Evolutionary conservation across 2,329 filamentous ascomycete genomes (phyloP).

Genomic region (Daldinia eschscholtzii): DNA sequence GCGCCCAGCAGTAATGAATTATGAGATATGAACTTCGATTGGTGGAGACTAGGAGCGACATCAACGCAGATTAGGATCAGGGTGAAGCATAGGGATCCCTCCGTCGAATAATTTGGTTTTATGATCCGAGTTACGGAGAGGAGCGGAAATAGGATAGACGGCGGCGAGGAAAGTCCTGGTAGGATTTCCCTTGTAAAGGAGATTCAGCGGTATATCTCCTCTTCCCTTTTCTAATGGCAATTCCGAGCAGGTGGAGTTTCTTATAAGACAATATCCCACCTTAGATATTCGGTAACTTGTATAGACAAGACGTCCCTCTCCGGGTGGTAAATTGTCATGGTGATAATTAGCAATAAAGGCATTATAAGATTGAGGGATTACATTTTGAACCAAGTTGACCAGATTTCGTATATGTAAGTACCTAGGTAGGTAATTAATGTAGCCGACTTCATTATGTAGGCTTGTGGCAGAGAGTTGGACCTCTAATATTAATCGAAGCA

Average conservation of each 20-base stretch:
- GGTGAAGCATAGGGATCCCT: conserved; percentile 19
- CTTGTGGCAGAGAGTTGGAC: not conserved
- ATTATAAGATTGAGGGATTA: conserved; percentile 2
- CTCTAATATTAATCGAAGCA: not conserved
- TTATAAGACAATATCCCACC: conserved; percentile 8
- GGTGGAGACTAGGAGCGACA: conserved; percentile 34
- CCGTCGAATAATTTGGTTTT: conserved; percentile 12
- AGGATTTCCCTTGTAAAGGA: conserved; percentile 5
- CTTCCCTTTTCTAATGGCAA: not conserved
- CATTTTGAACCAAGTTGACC: not conserved
- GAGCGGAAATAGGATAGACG: conserved; percentile 1
- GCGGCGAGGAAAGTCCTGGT: not conserved
- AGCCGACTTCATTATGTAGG: not conserved
- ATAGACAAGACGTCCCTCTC: conserved; percentile 30
- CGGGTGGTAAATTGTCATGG: conserved; percentile 6
- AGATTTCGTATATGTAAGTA: not conserved
- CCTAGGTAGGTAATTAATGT: no score
- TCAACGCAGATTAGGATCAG: conserved; percentile 31
- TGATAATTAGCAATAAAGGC: conserved; percentile 14
- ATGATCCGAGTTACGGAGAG: not conserved
- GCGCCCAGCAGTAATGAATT: conserved; percentile 74
- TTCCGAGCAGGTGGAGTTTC: conserved; percentile 11
- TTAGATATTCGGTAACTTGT: conserved; percentile 27
- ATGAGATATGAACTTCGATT: conserved; percentile 48
- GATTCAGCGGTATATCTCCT: conserved; percentile 17